Percentiles rank a stretch among this genome's conserved stretches.
Conservation (phyloP, 768 basidiomycete genomes). For the Amanita pseudoporphyria region DNA sequence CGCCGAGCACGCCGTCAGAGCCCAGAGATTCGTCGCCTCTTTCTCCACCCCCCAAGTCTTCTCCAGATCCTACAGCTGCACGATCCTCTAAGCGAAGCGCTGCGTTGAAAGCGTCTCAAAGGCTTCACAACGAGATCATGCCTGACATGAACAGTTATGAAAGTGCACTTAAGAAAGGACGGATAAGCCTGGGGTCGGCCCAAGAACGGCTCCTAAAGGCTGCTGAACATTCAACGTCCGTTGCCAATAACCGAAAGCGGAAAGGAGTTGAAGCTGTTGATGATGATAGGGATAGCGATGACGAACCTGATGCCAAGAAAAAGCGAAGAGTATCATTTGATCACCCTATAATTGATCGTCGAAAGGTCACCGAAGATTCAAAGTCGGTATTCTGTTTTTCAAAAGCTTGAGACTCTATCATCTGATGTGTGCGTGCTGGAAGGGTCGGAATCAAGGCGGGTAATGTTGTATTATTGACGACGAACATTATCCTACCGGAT, state of each 20-base stretch:
- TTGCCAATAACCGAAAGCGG: conserved; percentile 7
- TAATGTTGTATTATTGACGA: conserved; percentile 51
- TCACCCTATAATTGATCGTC: neutral
- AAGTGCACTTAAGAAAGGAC: conserved; percentile 40
- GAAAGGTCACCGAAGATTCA: conserved; percentile 6
- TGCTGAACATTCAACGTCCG: neutral
- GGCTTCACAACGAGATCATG: conserved; percentile 61
- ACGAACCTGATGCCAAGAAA: conserved; percentile 8
- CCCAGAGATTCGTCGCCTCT: conserved; percentile 2
- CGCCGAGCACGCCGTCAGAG: neutral
- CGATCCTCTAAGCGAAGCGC: conserved; percentile 27
- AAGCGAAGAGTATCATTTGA: conserved; percentile 10
- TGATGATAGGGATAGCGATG: neutral
- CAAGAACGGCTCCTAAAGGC: neutral
- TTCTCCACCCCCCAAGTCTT: neutral
- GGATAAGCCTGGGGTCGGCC: conserved; percentile 1
- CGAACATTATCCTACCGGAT: conserved; percentile 50
- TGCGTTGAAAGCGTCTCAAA: conserved; percentile 36
- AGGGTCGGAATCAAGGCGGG: neutral
- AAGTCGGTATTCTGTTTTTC: neutral
- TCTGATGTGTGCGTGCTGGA: neutral
- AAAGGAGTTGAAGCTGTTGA: conserved; percentile 6
- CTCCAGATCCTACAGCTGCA: neutral
- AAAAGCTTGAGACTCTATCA: neutral
- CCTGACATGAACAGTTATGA: conserved; percentile 68